Evolutionary conservation across 2,329 filamentous ascomycete species (phyloP), one percentile per base, ranked within the genome.

Genomic region (Diatrype stigma): DNA sequence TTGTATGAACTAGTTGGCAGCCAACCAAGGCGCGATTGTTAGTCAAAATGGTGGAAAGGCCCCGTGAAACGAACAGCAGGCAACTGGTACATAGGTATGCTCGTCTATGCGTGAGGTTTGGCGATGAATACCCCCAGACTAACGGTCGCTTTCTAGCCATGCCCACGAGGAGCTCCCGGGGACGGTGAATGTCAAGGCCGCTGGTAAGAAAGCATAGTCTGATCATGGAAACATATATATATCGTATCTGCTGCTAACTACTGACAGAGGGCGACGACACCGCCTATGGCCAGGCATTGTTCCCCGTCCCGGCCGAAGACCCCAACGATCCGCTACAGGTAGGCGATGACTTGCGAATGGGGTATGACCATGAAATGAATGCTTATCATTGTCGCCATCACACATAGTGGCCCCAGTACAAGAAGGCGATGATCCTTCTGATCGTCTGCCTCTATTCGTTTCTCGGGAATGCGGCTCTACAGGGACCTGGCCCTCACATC

Each of bases 401-500:
- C n/a, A 32, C 49, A 30, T 30, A 80, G 70, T 84, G 81, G 81
- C 62, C 77, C 2, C 69, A 65, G 26, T 72, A 67, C 57, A 84
- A 81, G 68, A 84, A 84, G 64, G 75, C 71, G 2, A 70, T 74
- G 60, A 84, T 85, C 45, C 67, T 84, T 10, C 62, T 79, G 34
- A 72, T 81, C 46, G 76, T 75, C 54, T 75, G 77, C 3, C 54
- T 75, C 1, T 84, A 82, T 58, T 82, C 79, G 0, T 84, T 84
- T 62, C 70, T 84, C 23, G 79, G 79, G 2, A 83, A 81, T 61
- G 75, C 78, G 2, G 71, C 80, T 2, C 66, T 84, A 6, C 65
- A 82, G 16, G 81, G 81, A 0, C 78, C 80, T 2, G 75, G 79
- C 0, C 79, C 82, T 1, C 84, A 84, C 64, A 79, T 85, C 53